Base-by-base conservation (phyloP, 1,284 basidiomycete species). In the Pseudozyma sp. region DNA sequence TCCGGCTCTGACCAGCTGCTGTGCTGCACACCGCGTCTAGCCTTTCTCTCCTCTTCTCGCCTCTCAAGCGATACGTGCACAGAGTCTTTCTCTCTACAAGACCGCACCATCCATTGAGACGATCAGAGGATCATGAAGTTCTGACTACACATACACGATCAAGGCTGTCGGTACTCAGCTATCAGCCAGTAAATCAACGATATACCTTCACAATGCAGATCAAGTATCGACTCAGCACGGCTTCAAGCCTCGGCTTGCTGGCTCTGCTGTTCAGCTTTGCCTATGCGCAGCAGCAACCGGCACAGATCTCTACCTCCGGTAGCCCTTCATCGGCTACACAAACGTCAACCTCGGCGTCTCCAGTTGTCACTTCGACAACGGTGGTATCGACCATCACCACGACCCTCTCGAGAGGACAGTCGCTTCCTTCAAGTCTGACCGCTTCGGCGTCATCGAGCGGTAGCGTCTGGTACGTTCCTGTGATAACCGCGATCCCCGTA, bases 351-450 rank as follows among this genome's bases (percentile, higher is more conserved):
- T 47, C 62, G 6, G 14, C 63, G 13, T 24, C 24, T 24, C 10
- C 52, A 1, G 35, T 29, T 16, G 47, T 33, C 2, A 17, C 60
- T 8, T 60, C 53, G 5, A 62, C 63, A 3, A 59, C 63, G 5
- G 45, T 66, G 9, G 31, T 60, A 7, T 75, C 59, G 5, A 70
- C 63, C 49, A 59, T 68, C 34, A 75, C 72, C 8, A 70, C 72
- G 11, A 75, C 72, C 7, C 39, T 75, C 5, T 50, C 59, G 37
- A 56, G 50, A 5, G 72, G 72, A 7, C 67, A 70, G 33, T 52
- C 63, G 24, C 60, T 75, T 7, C 72, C 72, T 2, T 50, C 72
- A 16, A 69, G 63, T 40, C 60, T 75, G 33, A 64, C 53, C 10
- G 39, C 62, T 16, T 69, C 59, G 30, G 72, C 67, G 14, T 59